A percentile compares a stretch with the other conserved stretches of the same genome.
These are phyloP conservation scores for Clonostachys byssicola DNA, from an alignment of 2,329 filamentous ascomycete genomes.

Conservation along the genomic window DNA sequence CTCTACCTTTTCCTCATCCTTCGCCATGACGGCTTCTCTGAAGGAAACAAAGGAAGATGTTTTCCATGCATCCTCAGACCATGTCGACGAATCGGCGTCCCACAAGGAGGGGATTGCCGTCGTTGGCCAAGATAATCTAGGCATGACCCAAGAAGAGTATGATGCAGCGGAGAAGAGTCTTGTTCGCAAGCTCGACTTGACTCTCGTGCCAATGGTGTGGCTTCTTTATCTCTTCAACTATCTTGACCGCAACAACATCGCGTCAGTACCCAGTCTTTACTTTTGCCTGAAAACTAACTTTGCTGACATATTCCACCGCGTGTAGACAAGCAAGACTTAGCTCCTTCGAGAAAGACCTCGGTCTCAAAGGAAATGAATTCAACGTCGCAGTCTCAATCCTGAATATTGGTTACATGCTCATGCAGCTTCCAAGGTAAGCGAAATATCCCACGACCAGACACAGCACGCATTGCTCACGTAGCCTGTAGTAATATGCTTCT, in stretches of 20 bases:
- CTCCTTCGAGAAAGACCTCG: slow-evolving; percentile 13
- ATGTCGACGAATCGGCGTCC: neutral
- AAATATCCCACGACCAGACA: rapidly evolving
- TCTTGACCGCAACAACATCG: slow-evolving; percentile 13
- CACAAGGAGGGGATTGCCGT: neutral
- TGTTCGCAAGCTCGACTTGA: slow-evolving; percentile 15
- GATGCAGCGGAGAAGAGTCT: slow-evolving; percentile 9
- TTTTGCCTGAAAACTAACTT: neutral
- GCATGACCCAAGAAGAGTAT: neutral
- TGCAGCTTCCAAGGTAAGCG: neutral
- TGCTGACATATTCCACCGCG: neutral
- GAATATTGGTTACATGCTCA: slow-evolving; percentile 9
- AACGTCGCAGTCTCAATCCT: slow-evolving; percentile 16
- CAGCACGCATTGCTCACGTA: neutral
- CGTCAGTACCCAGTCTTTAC: slow-evolving; percentile 5
- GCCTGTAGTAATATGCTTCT: slow-evolving; percentile 4
- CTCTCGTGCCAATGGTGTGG: slow-evolving; percentile 14
- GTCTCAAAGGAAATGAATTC: slow-evolving; percentile 12
- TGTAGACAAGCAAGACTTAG: slow-evolving; percentile 14
- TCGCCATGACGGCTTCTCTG: neutral
- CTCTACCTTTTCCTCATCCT: too few species aligned
- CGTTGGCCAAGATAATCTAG: neutral
- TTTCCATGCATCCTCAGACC: neutral
- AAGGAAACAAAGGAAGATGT: neutral
- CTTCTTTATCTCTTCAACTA: slow-evolving; percentile 16